Evolutionary conservation across 306 rosid genomes (phyloP).

Genomic region (Herpetospermum pedunculosum): DNA sequence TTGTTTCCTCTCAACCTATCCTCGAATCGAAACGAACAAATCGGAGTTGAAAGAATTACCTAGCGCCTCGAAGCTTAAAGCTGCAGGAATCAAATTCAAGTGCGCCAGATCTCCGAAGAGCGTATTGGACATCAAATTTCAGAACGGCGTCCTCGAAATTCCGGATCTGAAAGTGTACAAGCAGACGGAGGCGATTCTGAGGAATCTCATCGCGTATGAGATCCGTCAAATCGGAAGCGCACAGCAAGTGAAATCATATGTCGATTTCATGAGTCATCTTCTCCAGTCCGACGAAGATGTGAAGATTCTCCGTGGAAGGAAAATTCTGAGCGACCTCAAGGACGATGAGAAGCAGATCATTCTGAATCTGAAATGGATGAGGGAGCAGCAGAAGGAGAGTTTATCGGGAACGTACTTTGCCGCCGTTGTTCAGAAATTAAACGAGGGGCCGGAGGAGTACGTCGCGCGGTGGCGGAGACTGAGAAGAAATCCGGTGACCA

Average conservation of each 20-base stretch:
- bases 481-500: not conserved
- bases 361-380: slow-evolving; percentile 17
- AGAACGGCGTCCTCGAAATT: slow-evolving; percentile 31
- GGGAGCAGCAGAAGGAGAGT: not conserved
- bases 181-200: slow-evolving; percentile 21
- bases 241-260: slow-evolving; percentile 34
- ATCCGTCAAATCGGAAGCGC: slow-evolving; percentile 14
- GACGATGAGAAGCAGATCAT: slow-evolving; percentile 8
- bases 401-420: slow-evolving; percentile 20
- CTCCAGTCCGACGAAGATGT: slow-evolving; percentile 19
- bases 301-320: slow-evolving; percentile 14
- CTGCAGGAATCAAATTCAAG: slow-evolving; percentile 31
- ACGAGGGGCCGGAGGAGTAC: not conserved
- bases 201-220: slow-evolving; percentile 43
- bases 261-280: slow-evolving; percentile 27
- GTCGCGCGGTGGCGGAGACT: not conserved
- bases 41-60: not conserved
- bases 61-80: slow-evolving; percentile 18
- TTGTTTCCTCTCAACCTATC: slow-evolving; percentile 31
- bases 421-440: slow-evolving; percentile 21
- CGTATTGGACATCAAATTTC: slow-evolving; percentile 36
- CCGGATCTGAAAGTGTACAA: slow-evolving; percentile 18
- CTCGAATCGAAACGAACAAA: not conserved
- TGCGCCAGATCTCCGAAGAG: slow-evolving; percentile 9
- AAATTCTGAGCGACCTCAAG: slow-evolving; percentile 15